Conservation (phyloP, 129 eudicot genomes). For the Gnaphalium uliginosum region DNA sequence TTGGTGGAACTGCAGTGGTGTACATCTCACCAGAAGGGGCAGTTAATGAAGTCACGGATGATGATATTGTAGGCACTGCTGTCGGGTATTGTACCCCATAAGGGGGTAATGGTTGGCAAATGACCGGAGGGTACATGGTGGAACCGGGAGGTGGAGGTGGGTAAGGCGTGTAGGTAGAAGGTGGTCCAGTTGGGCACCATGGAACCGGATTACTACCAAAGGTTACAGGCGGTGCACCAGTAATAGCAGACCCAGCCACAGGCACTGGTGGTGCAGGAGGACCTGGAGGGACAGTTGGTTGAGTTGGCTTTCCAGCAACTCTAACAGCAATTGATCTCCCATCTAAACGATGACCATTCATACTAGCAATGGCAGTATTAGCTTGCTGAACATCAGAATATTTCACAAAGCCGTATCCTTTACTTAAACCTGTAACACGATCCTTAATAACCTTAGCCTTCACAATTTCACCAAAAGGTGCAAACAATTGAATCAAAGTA, state of each 20-base stretch:
- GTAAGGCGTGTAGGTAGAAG: slow-evolving; percentile 58
- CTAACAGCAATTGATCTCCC: slow-evolving; percentile 86
- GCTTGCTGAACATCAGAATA: slow-evolving; percentile 74
- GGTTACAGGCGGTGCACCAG: slow-evolving; percentile 46
- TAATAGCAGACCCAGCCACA: slow-evolving; percentile 45
- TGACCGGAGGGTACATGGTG: slow-evolving; percentile 46
- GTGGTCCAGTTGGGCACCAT: slow-evolving; percentile 61
- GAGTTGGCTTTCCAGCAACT: slow-evolving; percentile 88
- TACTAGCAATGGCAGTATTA: slow-evolving; percentile 65
- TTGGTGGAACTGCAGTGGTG: slow-evolving; percentile 37
- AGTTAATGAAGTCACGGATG: slow-evolving; percentile 10
- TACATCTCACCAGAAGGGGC: slow-evolving; percentile 35
- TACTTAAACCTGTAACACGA: slow-evolving; percentile 56
- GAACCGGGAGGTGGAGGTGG: slow-evolving; percentile 57
- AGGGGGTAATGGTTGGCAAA: slow-evolving; percentile 44
- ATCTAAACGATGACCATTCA: slow-evolving; percentile 72
- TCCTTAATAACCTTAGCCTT: slow-evolving; percentile 89
- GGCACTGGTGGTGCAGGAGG: slow-evolving; percentile 44
- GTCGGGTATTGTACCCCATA: slow-evolving; percentile 67
- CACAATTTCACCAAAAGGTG: slow-evolving; percentile 79
- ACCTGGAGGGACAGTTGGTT: slow-evolving; percentile 52
- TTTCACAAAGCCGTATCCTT: slow-evolving; percentile 89
- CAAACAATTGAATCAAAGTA: slow-evolving; percentile 56
- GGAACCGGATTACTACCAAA: slow-evolving; percentile 57
- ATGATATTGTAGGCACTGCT: slow-evolving; percentile 33